Conservation (phyloP, 129 eudicot genomes). For the Flaveria linearis region DNA sequence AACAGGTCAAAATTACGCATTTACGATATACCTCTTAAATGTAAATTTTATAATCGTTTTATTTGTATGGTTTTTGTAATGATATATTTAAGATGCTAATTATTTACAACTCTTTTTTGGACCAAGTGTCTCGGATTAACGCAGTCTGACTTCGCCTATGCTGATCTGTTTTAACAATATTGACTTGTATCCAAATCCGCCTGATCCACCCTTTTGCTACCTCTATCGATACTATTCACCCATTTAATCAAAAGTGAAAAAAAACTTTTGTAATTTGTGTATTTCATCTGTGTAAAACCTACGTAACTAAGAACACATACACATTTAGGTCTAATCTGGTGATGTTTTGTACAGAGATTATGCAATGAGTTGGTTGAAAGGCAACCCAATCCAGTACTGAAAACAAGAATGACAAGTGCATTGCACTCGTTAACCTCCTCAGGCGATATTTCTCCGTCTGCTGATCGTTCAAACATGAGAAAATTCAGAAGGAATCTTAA, state of each 20-base stretch:
- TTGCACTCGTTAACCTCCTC: no score
- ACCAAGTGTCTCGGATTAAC: neutral
- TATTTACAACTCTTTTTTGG: neutral
- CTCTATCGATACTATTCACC: neutral
- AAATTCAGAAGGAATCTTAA: conserved; percentile 86
- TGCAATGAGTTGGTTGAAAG: conserved; percentile 38
- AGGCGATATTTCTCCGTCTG: no score
- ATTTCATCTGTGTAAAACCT: neutral
- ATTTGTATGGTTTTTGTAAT: neutral
- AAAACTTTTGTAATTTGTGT: neutral
- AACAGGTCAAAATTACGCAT: neutral
- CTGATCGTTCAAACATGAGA: conserved; percentile 49
- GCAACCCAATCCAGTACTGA: no score
- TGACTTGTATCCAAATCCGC: neutral
- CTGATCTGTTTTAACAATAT: neutral
- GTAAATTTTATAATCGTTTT: neutral
- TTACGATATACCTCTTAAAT: neutral
- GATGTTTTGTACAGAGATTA: conserved; percentile 51
- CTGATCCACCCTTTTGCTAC: neutral
- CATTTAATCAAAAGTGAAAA: neutral
- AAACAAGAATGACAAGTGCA: no score
- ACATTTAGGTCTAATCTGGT: neutral
- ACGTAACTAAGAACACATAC: neutral
- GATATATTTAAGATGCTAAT: neutral
- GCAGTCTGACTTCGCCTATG: neutral